Conservation (phyloP, 1,284 basidiomycete genomes). For the Ustilago nuda region DNA sequence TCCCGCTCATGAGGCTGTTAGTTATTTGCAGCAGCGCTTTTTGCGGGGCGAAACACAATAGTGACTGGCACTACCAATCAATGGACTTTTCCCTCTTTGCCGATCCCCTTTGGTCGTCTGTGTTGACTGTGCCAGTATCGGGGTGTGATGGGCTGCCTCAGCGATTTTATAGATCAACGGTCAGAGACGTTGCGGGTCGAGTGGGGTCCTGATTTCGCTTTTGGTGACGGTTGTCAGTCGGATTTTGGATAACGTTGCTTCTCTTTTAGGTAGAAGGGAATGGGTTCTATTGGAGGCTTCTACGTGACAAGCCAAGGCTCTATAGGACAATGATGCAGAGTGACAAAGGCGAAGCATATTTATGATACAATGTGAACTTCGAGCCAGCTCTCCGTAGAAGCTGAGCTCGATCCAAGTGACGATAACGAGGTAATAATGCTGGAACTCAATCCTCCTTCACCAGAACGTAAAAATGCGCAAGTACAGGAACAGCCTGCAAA, state of each 20-base stretch:
- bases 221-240: not conserved
- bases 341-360: not conserved
- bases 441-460: constrained; percentile 5
- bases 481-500: constrained; percentile 31
- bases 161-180: too few species aligned
- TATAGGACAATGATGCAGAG: not conserved
- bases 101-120: not conserved
- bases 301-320: too few species aligned
- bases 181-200: too few species aligned
- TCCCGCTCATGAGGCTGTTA: constrained; percentile 55
- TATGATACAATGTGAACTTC: constrained; percentile 13
- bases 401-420: too few species aligned
- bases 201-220: too few species aligned
- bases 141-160: too few species aligned
- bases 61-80: too few species aligned
- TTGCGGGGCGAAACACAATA: constrained; percentile 3
- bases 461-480: constrained; percentile 42
- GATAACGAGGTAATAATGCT: too few species aligned
- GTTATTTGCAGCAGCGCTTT: constrained; percentile 35
- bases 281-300: too few species aligned
- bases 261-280: too few species aligned
- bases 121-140: not conserved
- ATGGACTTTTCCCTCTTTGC: constrained; percentile 1
- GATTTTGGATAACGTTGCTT: too few species aligned
- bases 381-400: too few species aligned